Evolutionary conservation across 768 basidiomycete species (phyloP).

Genomic region (Lyophyllum atratum): DNA sequence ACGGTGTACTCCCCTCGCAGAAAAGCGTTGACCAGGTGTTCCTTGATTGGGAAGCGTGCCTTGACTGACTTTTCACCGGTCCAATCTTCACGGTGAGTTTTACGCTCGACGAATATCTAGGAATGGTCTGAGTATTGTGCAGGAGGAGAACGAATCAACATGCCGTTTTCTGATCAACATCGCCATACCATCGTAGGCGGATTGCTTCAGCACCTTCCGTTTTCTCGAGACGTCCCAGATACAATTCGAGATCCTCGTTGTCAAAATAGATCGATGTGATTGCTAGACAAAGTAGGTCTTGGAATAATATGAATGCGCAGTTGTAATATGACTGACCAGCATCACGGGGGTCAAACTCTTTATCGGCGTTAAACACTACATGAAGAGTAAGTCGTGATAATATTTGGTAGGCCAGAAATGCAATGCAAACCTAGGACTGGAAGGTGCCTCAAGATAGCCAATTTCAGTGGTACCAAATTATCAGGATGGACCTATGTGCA

Average conservation of each 20-base stretch:
- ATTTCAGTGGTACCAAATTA: conserved; percentile 90
- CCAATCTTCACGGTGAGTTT: conserved; percentile 98
- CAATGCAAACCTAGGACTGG: conserved; percentile 79
- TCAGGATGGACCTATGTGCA: conserved; percentile 75
- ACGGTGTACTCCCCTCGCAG: conserved; percentile 88
- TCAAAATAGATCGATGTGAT: conserved; percentile 98
- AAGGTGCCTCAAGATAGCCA: conserved; percentile 88
- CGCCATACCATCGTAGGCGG: conserved; percentile 97
- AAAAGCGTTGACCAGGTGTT: conserved; percentile 91
- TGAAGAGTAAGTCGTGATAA: not conserved
- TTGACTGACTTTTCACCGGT: conserved; percentile 99
- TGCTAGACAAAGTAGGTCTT: conserved; percentile 41
- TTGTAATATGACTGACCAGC: conserved; percentile 51
- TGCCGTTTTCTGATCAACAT: conserved; percentile 77
- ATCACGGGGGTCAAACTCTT: conserved; percentile 88
- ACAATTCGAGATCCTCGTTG: conserved; percentile 92
- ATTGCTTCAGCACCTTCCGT: conserved; percentile 98
- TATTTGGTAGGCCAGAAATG: not conserved
- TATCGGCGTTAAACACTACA: conserved; percentile 89
- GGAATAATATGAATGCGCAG: not conserved
- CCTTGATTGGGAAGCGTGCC: conserved; percentile 93
- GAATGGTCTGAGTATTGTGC: not conserved
- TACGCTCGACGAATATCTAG: conserved; percentile 86
- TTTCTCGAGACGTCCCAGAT: conserved; percentile 96
- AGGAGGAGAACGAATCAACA: conserved; percentile 22